phyloP scores from a whole-genome alignment of 768 basidiomycete genomes.

The Lanmaoa rubissima region DNA sequence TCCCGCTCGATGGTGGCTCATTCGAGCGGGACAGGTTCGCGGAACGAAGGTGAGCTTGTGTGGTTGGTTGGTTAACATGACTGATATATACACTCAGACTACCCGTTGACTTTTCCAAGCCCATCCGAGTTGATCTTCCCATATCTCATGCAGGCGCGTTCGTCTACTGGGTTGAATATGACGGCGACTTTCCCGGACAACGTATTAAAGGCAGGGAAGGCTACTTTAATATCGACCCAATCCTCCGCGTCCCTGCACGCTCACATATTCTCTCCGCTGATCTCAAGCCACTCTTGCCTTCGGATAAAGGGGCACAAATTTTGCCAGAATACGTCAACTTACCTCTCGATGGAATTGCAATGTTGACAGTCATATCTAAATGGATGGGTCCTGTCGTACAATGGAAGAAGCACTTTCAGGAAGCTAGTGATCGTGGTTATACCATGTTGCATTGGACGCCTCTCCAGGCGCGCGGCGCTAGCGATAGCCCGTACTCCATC shows the following conservation, averaged over 20 bases:
- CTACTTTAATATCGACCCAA: constrained; percentile 95
- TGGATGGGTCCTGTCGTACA: constrained; percentile 89
- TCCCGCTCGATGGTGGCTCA: constrained; percentile 87
- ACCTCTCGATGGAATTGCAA: constrained; percentile 83
- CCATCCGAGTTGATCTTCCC: constrained; percentile 91
- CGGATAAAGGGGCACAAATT: constrained; percentile 51
- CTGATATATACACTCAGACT: constrained; percentile 48
- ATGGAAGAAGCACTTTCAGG: constrained; percentile 80
- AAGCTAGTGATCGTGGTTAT: constrained; percentile 88
- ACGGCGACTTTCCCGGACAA: constrained; percentile 52
- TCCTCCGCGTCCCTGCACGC: constrained; percentile 73
- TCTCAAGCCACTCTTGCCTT: constrained; percentile 49
- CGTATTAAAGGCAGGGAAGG: constrained; percentile 83
- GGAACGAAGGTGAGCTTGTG: constrained; percentile 62
- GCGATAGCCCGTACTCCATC: constrained; percentile 92
- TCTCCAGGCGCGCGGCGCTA: constrained; percentile 85
- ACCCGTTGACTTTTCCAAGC: constrained; percentile 83
- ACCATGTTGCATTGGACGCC: constrained; percentile 99
- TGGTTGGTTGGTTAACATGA: background rate
- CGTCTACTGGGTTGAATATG: constrained; percentile 93
- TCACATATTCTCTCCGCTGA: constrained; percentile 66
- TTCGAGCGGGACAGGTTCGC: constrained; percentile 77
- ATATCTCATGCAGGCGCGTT: constrained; percentile 98
- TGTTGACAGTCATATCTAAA: constrained; percentile 91
- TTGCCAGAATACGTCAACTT: constrained; percentile 57